Base-by-base conservation (phyloP, 495 filamentous ascomycete species). In the Glarea lozoyensis region DNA sequence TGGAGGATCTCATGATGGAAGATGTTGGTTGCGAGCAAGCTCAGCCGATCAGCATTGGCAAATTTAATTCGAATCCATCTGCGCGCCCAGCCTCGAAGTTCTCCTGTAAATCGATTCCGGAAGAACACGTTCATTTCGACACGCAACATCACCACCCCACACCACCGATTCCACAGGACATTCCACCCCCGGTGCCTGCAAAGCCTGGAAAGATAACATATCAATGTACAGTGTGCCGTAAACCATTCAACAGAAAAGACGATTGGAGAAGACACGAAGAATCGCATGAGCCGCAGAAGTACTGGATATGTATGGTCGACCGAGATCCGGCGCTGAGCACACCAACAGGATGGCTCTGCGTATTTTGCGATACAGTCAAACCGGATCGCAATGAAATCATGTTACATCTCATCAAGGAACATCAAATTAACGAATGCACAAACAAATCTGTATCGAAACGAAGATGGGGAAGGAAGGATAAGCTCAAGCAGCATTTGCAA, bases 401-500 rank as follows among this genome's bases (percentile, higher is more conserved):
- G 10, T 7, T 20, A 13, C 45, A 48, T 39, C 25, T 48, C 4
- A 19, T 43, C 4, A 38, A 39, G 13, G 15, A 31, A 3, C 45
- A 48, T 27, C 25, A 43, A 19, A 48, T 48, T 17, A 32, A 43
- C 20, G 31, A 43, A 11, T 48, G 45, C 24, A 39, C 31, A 13
- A 36, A 19, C 12, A 48, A 48, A 15, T 10, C 10, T 4, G 6
- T 35, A 10, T 23, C 31, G 13, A 25, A 42, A 7, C 33, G 45
- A 29, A 48, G 20, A 4, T 48, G 30, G 11, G 18, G 12, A 4
- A 43, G 45, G 18, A 48, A 48, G 23, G 45, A 48, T 37, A 48
- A 48, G 24, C 20, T 48, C 19, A 48, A 48, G 40, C 31, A 48
- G 22, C 45, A 48, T 12, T 38, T 48, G 39, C 30, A 48, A 20